Conservation (phyloP, 2,329 filamentous ascomycete genomes). For the Alternaria metachromatica region DNA sequence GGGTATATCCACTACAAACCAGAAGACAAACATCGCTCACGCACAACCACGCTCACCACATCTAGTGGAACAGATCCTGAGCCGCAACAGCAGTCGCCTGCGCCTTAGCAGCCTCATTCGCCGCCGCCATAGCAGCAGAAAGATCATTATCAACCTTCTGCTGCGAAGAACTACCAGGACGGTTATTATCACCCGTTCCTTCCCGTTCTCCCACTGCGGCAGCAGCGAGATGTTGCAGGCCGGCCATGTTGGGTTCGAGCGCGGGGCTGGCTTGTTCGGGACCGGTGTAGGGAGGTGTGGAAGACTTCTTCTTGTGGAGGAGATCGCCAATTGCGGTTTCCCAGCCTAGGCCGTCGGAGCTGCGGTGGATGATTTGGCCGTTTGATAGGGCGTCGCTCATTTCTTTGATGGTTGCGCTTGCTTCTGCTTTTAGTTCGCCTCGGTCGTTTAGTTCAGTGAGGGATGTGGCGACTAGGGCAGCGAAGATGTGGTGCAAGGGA, state of each 20-base stretch:
- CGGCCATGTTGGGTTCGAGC: conserved; percentile 46
- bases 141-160: conserved; percentile 42
- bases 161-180: conserved; percentile 20
- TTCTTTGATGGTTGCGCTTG: conserved; percentile 45
- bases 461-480: conserved; percentile 43
- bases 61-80: conserved; percentile 21
- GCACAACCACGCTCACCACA: neutral
- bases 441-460: conserved; percentile 44
- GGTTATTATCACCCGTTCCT: conserved; percentile 15
- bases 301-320: conserved; percentile 38
- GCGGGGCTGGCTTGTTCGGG: conserved; percentile 34
- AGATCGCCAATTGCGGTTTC: conserved; percentile 44
- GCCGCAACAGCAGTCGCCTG: conserved; percentile 44
- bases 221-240: conserved; percentile 48
- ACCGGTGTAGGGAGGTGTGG: conserved; percentile 24
- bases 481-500: conserved; percentile 47
- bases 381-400: conserved; percentile 43
- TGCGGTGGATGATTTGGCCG: conserved; percentile 41
- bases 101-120: conserved; percentile 29
- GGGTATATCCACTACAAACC: conserved; percentile 5
- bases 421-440: conserved; percentile 45
- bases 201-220: conserved; percentile 49
- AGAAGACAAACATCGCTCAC: neutral
- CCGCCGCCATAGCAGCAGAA: conserved; percentile 46
- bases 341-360: conserved; percentile 42